Conservation (phyloP, 2,329 filamentous ascomycete species). For the Penicillium corylophilum region DNA sequence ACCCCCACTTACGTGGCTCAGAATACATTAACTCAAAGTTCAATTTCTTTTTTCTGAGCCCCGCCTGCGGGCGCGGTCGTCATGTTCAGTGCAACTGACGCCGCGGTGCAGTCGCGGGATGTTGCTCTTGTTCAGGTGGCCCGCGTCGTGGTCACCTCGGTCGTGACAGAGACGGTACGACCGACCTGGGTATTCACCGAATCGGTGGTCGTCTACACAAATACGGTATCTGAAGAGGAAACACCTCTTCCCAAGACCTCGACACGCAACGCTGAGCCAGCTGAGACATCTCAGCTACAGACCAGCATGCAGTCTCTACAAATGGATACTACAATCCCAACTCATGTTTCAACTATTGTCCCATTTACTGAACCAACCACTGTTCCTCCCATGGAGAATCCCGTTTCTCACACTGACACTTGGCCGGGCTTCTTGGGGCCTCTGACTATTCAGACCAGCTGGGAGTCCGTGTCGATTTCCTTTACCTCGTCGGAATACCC, state of each 20-base stretch:
- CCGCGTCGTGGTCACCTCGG: conserved; percentile 7
- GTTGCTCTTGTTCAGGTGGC: background rate
- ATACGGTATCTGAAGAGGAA: background rate
- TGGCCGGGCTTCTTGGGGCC: background rate
- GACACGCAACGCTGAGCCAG: background rate
- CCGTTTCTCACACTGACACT: background rate
- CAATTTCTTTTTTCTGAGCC: conserved; percentile 1
- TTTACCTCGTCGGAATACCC: background rate
- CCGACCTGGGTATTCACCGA: conserved; percentile 7
- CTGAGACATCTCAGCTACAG: background rate
- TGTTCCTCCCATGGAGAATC: background rate
- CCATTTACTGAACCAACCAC: background rate
- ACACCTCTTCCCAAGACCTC: background rate
- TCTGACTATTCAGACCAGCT: background rate
- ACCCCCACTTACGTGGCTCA: background rate
- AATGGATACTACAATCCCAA: background rate
- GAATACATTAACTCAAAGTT: background rate
- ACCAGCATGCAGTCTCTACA: background rate
- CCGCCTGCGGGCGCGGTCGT: conserved; percentile 21
- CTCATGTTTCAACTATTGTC: background rate
- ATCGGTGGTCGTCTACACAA: background rate
- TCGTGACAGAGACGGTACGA: conserved; percentile 13
- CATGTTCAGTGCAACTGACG: conserved; percentile 27
- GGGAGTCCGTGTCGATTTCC: background rate
- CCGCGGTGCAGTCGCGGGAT: conserved; percentile 5